phyloP scores from a whole-genome alignment of 139 green algal genomes.

The Penium margaritaceum region DNA sequence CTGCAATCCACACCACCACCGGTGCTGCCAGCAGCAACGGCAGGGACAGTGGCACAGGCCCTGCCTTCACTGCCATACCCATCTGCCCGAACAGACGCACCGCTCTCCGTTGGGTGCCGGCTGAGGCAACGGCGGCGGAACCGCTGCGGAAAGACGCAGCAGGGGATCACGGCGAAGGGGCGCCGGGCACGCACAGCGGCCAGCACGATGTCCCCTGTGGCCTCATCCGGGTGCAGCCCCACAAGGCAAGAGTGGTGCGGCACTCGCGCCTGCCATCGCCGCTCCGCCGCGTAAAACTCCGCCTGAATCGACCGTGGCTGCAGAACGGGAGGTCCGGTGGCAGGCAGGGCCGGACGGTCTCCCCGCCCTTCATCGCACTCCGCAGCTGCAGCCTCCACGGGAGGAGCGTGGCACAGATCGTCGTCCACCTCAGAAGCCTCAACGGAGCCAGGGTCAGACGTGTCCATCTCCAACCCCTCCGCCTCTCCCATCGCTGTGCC shows the following conservation, averaged over 20 bases:
- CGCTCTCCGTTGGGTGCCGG: no score
- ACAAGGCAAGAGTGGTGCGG: constrained; percentile 24
- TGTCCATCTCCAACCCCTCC: no score
- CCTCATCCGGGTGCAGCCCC: constrained; percentile 51
- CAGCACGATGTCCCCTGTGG: constrained; percentile 50
- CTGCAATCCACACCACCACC: no score
- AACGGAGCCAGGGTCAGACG: no score
- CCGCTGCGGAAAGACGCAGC: constrained; percentile 47
- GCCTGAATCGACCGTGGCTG: not conserved
- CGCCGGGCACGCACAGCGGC: constrained; percentile 18
- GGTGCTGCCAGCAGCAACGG: no score
- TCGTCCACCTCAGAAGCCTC: no score
- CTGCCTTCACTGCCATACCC: no score
- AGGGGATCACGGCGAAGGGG: constrained; percentile 52
- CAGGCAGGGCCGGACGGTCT: not conserved
- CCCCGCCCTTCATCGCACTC: not conserved
- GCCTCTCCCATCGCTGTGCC: no score
- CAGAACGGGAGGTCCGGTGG: not conserved
- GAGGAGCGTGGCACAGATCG: not conserved
- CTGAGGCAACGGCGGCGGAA: constrained; percentile 16
- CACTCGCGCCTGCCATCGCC: not conserved
- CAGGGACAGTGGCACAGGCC: no score
- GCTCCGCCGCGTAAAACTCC: constrained; percentile 8
- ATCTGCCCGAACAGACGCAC: constrained; percentile 7
- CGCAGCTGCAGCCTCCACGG: no score